Evolutionary conservation across 139 green algal genomes (phyloP).

Genomic region (Micractinium sp.): DNA sequence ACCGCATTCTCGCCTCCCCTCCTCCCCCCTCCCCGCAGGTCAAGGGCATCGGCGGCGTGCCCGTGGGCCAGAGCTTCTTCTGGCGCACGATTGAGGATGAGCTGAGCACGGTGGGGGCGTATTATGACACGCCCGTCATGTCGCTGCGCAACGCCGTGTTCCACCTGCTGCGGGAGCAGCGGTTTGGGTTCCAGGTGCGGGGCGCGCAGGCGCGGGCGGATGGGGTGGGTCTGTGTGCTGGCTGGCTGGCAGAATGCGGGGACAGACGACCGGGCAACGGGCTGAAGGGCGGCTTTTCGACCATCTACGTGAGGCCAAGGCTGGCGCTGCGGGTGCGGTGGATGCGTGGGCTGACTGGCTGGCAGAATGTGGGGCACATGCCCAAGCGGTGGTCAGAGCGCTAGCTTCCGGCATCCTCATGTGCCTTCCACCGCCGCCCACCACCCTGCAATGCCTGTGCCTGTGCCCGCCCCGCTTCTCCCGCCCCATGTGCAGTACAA

Average conservation of each 20-base stretch:
- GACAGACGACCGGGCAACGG: too few species aligned
- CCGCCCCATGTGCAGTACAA: neutral
- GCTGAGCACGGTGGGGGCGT: neutral
- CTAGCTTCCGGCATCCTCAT: too few species aligned
- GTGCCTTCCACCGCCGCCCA: too few species aligned
- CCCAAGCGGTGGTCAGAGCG: too few species aligned
- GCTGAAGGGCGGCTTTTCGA: too few species aligned
- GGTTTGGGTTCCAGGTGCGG: slow-evolving; percentile 13
- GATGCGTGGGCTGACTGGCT: too few species aligned
- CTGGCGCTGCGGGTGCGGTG: too few species aligned
- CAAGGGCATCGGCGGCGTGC: neutral
- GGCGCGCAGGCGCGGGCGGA: neutral
- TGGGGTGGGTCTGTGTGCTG: neutral
- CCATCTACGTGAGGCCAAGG: too few species aligned
- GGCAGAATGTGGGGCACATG: too few species aligned
- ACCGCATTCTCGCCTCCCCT: neutral
- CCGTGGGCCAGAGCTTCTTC: neutral
- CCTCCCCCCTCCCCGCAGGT: neutral
- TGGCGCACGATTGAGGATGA: slow-evolving; percentile 31
- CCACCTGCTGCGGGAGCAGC: slow-evolving; percentile 28
- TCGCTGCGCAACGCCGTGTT: slow-evolving; percentile 32
- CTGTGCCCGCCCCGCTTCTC: neutral
- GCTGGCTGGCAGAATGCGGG: neutral
- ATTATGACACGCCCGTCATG: slow-evolving; percentile 29
- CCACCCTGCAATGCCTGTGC: neutral